phyloP scores from a whole-genome alignment of 2,329 filamentous ascomycete genomes.

The Pseudogymnoascus sp. region DNA sequence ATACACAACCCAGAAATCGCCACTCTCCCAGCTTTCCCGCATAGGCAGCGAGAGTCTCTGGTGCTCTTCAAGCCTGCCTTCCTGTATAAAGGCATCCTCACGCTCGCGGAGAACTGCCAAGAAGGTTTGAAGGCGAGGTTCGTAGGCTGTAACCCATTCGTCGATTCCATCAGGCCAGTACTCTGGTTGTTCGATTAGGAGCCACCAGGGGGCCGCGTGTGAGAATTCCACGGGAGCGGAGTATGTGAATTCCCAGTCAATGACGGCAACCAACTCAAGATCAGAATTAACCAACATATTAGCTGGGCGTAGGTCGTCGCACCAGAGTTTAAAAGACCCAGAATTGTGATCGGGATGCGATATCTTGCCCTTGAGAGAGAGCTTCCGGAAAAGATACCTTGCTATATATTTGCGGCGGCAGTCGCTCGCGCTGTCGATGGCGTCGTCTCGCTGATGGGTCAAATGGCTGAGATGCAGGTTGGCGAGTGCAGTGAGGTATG shows the following conservation, averaged over 20 bases:
- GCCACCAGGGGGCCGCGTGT: constrained; percentile 17
- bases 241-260: constrained; percentile 20
- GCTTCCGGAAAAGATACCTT: constrained; percentile 28
- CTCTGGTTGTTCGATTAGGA: constrained; percentile 16
- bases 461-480: constrained; percentile 35
- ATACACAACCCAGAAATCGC: constrained; percentile 20
- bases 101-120: background rate
- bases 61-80: background rate
- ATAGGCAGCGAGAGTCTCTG: constrained; percentile 15
- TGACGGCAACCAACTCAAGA: constrained; percentile 13
- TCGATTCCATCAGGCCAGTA: constrained; percentile 13
- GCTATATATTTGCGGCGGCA: constrained; percentile 29
- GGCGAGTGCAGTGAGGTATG: constrained; percentile 32
- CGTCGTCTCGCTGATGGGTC: constrained; percentile 31
- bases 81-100: constrained; percentile 8
- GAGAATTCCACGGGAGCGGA: constrained; percentile 16
- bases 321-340: constrained; percentile 14
- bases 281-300: constrained; percentile 15
- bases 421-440: constrained; percentile 25
- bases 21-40: constrained; percentile 18
- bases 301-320: constrained; percentile 16
- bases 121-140: constrained; percentile 10
- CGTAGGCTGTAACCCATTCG: constrained; percentile 8
- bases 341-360: constrained; percentile 5
- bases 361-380: constrained; percentile 13